Evolutionary conservation across 202 grass and related monocot species (phyloP), one percentile per base, ranked within the genome.

Genomic region (Carex arenaria): DNA sequence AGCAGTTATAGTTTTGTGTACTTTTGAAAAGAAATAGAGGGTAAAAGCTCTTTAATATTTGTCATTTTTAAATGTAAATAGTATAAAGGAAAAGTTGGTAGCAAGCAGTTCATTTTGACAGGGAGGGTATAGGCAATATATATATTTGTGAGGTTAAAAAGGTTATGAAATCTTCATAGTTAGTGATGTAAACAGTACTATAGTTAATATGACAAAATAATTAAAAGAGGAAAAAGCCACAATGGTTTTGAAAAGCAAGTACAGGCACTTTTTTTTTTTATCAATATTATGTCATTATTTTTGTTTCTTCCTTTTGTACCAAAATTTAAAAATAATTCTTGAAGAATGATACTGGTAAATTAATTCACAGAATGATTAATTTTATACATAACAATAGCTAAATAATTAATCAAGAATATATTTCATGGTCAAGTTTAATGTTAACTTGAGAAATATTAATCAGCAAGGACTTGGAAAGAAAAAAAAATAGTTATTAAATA

Each of bases 11-110:
- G 22, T 36, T 65, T 83, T 85, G 71, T 30, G 28, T 60, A 82
- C 80, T 87, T 91, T 87, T 89, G 80, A 80, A 91, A 86, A 92
- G 80, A 88, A 82, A 77, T 85, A 61, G 47, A 88, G 89, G 61
- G 73, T 90, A 83, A 82, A 64, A 90, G 86, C 77, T 85, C 61
- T 85, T 83, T 87, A 82, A 54, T 84, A 66, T 75, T 89, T 87
- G 87, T 87, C 83, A 91, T 84, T 85, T 89, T 87, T 87, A 92
- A 88, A 78, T 94, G 94, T 97, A 97, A 55, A 97, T 97, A 94
- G 83, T 91, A 93, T 91, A 94, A 90, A 75, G 67, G 40, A 91
- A 81, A 82, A 43, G 26, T 51, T 64, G 5, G 53, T 85, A 92
- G 92, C 13, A 82, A 92, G 90, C 13, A 82, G 26, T 82, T 69